Evolutionary conservation across 192 early-diverging fungal species (phyloP).

Genomic region (Umbelopsis ramanniana): DNA sequence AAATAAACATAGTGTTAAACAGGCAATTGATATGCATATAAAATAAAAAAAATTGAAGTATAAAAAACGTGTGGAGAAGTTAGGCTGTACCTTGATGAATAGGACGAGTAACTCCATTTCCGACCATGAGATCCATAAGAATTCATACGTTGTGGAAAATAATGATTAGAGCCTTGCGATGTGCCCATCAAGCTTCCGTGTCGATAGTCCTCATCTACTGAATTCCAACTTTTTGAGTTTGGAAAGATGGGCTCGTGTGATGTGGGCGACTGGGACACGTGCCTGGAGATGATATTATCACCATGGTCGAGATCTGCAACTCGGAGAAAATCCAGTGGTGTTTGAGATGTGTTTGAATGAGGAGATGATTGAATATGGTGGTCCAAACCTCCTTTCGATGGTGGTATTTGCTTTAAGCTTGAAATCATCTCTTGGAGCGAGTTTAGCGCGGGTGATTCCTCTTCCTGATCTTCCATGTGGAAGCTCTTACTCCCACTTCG

Average conservation of each 20-base stretch:
- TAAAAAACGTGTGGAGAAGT: no score
- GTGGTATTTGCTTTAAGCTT: neutral
- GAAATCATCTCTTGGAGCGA: conserved; percentile 26
- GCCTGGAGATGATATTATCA: neutral
- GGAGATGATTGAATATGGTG: neutral
- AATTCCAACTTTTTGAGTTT: conserved; percentile 6
- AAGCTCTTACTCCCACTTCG: conserved; percentile 10
- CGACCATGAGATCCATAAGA: neutral
- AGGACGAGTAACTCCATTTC: conserved; percentile 1
- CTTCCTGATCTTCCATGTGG: neutral
- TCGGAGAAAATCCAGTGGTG: neutral
- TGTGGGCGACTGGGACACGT: neutral
- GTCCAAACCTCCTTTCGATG: neutral
- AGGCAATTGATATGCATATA: neutral
- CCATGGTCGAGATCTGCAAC: neutral
- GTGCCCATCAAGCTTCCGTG: neutral
- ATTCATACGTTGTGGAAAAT: neutral
- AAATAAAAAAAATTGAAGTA: neutral
- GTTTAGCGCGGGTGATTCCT: conserved; percentile 25
- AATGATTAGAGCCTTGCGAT: neutral
- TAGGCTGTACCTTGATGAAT: conserved; percentile 14
- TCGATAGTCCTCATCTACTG: neutral
- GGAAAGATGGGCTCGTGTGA: neutral
- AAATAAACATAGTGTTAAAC: neutral
- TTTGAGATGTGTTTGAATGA: neutral